phyloP scores from a whole-genome alignment of 73 alveolate genomes.

The Tetrahymena borealis region DNA sequence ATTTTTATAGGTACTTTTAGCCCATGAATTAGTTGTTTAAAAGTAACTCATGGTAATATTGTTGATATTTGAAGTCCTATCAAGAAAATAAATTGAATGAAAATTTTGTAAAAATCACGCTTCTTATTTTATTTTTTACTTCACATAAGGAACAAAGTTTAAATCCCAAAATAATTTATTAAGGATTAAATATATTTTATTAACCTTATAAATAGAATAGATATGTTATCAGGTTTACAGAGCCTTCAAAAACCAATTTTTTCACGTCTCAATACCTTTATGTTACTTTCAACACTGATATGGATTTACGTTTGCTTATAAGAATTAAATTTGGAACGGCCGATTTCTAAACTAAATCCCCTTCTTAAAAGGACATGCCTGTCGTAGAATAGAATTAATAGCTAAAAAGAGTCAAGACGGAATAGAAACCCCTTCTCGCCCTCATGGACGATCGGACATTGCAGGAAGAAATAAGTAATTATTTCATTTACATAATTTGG shows the following conservation, averaged over 20 bases:
- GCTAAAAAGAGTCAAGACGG: not conserved
- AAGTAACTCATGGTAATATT: no score
- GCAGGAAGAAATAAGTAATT: not conserved
- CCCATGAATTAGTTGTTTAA: no score
- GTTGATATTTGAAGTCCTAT: no score
- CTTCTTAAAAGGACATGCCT: not conserved
- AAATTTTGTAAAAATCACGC: no score
- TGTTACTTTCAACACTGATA: not conserved
- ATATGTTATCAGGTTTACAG: not conserved
- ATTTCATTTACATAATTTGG: no score
- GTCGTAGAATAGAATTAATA: not conserved
- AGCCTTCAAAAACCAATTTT: not conserved
- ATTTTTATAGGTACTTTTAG: no score
- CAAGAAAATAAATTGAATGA: no score
- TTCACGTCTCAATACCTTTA: not conserved
- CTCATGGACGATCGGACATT: not conserved
- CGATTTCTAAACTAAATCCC: not conserved
- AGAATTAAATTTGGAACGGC: not conserved
- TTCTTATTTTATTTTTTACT: no score
- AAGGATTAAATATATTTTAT: no score
- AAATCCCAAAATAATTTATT: no score
- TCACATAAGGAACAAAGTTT: no score
- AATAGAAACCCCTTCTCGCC: not conserved
- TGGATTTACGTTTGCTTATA: not conserved
- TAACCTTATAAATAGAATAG: not conserved